A percentile compares a stretch with the other conserved stretches of the same genome.
These are phyloP conservation scores for Corniculantispora saksenae DNA, from an alignment of 2,329 filamentous ascomycete species.

Conservation along the genomic window DNA sequence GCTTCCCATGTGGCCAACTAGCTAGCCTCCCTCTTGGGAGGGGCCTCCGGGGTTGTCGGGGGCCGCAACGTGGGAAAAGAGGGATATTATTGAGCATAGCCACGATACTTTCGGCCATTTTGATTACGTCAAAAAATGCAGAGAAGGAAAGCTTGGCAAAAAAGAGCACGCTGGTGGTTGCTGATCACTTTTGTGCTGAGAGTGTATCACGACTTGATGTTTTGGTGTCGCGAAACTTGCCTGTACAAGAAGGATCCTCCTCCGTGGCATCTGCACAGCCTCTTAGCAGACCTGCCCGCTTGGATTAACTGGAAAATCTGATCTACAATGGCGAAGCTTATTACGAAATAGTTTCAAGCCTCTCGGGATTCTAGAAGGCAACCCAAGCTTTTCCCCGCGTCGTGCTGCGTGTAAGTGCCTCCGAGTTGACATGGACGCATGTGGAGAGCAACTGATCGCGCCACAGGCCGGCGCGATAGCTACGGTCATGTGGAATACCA, in stretches of 20 bases:
- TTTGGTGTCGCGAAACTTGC: slow-evolving; percentile 11
- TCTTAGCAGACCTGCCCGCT: background rate
- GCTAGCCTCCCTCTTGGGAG: background rate
- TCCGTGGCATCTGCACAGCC: background rate
- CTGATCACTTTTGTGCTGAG: background rate
- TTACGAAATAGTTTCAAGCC: background rate
- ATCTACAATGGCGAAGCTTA: background rate
- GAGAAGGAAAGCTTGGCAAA: background rate
- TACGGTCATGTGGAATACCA: too few relatives aligned
- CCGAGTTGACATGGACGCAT: too few relatives aligned
- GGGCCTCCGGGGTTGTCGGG: background rate
- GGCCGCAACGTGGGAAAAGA: background rate
- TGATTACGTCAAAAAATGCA: background rate
- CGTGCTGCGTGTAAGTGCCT: background rate
- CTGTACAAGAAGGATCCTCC: background rate
- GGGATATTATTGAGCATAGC: slow-evolving; percentile 3
- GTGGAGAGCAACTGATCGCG: background rate
- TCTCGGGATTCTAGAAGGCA: background rate
- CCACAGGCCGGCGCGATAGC: too few relatives aligned
- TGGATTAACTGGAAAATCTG: background rate
- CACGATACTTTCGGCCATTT: slow-evolving; percentile 1
- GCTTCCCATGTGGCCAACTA: too few relatives aligned
- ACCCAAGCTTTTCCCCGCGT: background rate
- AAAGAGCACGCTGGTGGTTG: background rate
- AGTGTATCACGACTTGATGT: background rate